These are phyloP conservation scores for Evernia prunastri DNA, from an alignment of 495 filamentous ascomycete genomes.

Conservation along the genomic window DNA sequence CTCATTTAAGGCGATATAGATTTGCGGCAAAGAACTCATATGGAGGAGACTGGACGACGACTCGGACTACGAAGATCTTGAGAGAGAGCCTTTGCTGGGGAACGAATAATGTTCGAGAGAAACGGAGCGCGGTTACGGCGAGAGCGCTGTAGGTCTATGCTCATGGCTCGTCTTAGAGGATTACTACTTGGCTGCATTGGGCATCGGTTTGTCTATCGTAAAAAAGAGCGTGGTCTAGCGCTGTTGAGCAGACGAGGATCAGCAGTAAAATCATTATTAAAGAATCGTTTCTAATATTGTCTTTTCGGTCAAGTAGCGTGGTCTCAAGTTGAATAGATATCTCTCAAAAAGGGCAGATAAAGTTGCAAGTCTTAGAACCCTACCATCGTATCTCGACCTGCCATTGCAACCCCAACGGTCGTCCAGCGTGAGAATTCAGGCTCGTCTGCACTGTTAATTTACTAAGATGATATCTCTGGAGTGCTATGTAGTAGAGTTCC, in stretches of 20 bases:
- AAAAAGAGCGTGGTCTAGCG: background rate
- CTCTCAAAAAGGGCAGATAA: background rate
- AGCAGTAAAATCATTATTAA: background rate
- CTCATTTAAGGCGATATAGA: slow-evolving; percentile 23
- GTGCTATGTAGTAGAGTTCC: background rate
- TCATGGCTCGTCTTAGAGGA: background rate
- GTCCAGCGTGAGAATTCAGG: background rate
- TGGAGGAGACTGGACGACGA: slow-evolving; percentile 30
- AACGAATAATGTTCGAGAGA: slow-evolving; percentile 21
- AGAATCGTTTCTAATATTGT: background rate
- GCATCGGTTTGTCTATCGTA: background rate
- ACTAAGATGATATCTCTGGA: background rate
- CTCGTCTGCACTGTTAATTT: background rate
- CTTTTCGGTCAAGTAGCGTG: background rate
- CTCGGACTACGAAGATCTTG: slow-evolving; percentile 32
- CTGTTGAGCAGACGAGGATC: background rate
- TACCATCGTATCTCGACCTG: background rate
- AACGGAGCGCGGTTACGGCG: background rate
- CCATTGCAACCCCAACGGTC: background rate
- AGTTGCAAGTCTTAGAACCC: background rate
- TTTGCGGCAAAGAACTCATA: slow-evolving; percentile 47
- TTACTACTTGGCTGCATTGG: background rate
- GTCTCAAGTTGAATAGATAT: background rate
- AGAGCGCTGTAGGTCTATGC: background rate
- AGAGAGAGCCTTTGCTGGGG: slow-evolving; percentile 40